Percentiles rank a stretch among this genome's conserved stretches.
Evolutionary conservation across 2,329 filamentous ascomycete species (phyloP).

Genomic region (Fusarium bulbicola): DNA sequence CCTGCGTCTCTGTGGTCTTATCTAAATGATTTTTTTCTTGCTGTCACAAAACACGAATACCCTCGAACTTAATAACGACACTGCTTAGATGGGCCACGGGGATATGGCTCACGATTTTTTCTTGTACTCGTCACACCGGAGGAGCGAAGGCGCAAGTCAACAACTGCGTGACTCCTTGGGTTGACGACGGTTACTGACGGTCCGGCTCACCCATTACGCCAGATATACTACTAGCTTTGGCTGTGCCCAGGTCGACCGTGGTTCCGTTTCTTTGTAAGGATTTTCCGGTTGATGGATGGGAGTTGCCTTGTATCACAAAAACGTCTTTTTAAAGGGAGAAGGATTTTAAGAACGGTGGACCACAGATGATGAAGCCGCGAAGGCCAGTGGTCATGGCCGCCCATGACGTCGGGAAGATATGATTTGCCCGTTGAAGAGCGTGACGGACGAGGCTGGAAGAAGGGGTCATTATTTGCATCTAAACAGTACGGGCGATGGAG

Average conservation of each 20-base stretch:
- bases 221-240: constrained; percentile 40
- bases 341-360: constrained; percentile 36
- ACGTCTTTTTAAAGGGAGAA: constrained; percentile 40
- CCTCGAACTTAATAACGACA: constrained; percentile 55
- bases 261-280: constrained; percentile 45
- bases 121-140: constrained; percentile 46
- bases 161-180: constrained; percentile 29
- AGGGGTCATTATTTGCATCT: constrained; percentile 45
- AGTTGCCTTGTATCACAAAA: constrained; percentile 47
- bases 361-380: constrained; percentile 33
- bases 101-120: constrained; percentile 52
- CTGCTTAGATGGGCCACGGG: constrained; percentile 49
- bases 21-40: constrained; percentile 68
- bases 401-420: constrained; percentile 26
- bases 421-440: constrained; percentile 27
- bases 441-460: constrained; percentile 31
- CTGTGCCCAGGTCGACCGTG: constrained; percentile 43
- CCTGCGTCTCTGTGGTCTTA: constrained; percentile 93
- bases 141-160: constrained; percentile 36
- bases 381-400: constrained; percentile 30
- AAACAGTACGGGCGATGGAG: constrained; percentile 45
- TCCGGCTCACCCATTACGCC: constrained; percentile 24
- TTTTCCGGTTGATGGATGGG: constrained; percentile 44
- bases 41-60: constrained; percentile 54
- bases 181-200: constrained; percentile 25